Evolutionary conservation across 75 land plant species (phyloP), one percentile per base, ranked within the genome.

Genomic region (Pinus tabuliformis): DNA sequence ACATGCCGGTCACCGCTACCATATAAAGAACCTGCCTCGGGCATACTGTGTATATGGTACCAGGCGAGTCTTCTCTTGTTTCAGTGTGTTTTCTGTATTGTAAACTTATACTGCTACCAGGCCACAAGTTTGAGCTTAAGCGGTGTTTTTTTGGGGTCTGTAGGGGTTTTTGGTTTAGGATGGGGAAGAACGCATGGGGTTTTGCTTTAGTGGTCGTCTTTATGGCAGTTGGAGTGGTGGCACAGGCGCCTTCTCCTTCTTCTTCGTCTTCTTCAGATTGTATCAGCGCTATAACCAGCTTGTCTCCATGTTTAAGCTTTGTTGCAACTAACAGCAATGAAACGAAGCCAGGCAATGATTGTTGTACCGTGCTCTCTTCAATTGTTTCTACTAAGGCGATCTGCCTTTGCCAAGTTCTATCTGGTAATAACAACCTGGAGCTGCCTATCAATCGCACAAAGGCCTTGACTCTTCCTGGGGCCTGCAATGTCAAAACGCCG

Each of bases 221-320:
- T 3, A 68, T 42, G 72, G 72, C 72, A 7, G 33, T 68, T 22
- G 5, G 39, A 18, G 72, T 3, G 3, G 3, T 36, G 7, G 72
- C 42, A 11, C 13, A 20, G 8, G 72, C 72, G 42, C 54, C 39
- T 42, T 18, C 24, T n/a, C 54, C 72, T n/a, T 11, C 54, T 12
- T 45, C 72, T 0, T 68, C 72, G 2, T 45, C 70, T 18, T 42
- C 72, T 39, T 20, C 72, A 0, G 52, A 39, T 68, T 68, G 72
- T 36, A 11, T 11, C 12, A 68, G 52, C 52, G n/a, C 39, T 2
- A 68, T 68, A n/a, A 18, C 72, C 1, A 79, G 81, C 81, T 37
- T 90, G 62, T 73, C 84, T 3, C 89, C 91, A 5, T 88, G 92
- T 80, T 79, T 90, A 24, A 81, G 58, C 74, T 90, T 81, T 82